phyloP scores from a whole-genome alignment of 2,329 filamentous ascomycete genomes.

The Pseudogymnoascus sp. region DNA sequence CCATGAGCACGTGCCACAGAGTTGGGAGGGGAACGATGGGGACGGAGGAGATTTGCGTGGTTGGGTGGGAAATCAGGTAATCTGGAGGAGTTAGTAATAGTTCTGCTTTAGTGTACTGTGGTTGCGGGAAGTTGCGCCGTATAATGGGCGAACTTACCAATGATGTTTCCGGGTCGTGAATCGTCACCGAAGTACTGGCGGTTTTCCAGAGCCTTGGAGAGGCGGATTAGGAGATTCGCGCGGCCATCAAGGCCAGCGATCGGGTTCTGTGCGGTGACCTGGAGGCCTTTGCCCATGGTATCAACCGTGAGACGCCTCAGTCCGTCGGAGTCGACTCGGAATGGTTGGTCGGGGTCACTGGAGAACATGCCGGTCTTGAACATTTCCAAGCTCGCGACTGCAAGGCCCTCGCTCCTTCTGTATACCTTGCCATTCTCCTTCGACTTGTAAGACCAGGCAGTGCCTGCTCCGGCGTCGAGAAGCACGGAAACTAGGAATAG shows the following conservation, averaged over 20 bases:
- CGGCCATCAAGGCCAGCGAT: conserved; percentile 81
- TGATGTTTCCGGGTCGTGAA: conserved; percentile 84
- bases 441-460: conserved; percentile 85
- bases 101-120: conserved; percentile 6
- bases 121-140: not conserved
- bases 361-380: conserved; percentile 90
- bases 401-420: conserved; percentile 78
- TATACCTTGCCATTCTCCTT: conserved; percentile 78
- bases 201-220: conserved; percentile 69
- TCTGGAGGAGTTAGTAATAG: conserved; percentile 44
- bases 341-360: conserved; percentile 69
- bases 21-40: conserved; percentile 81
- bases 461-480: conserved; percentile 82
- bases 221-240: conserved; percentile 64
- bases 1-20: conserved; percentile 84
- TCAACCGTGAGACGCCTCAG: conserved; percentile 66
- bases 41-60: conserved; percentile 79
- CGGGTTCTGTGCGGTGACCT: conserved; percentile 71
- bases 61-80: conserved; percentile 84
- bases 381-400: conserved; percentile 73
- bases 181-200: conserved; percentile 76
- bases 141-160: conserved; percentile 49
- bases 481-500: conserved; percentile 74
- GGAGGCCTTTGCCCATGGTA: conserved; percentile 69
- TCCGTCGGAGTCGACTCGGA: conserved; percentile 79